Conservation (phyloP, 768 basidiomycete genomes). For the Amanita thiersii region DNA sequence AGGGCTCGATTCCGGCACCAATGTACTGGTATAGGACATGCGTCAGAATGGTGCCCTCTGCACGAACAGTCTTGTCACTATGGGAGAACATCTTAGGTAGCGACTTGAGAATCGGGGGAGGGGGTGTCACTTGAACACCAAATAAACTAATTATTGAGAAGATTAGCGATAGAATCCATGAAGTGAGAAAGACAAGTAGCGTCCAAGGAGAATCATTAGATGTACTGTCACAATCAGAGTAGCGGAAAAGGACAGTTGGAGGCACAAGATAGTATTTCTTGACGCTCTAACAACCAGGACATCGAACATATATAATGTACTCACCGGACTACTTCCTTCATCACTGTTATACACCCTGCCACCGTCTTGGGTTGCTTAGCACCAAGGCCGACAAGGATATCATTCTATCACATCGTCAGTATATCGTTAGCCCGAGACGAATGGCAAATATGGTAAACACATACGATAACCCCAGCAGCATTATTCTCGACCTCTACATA, state of each 20-base stretch:
- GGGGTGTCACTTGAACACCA: slow-evolving; percentile 66
- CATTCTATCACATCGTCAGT: slow-evolving; percentile 39
- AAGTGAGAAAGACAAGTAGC: not conserved
- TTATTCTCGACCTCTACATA: slow-evolving; percentile 93
- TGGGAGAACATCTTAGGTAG: slow-evolving; percentile 94
- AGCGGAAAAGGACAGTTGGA: not conserved
- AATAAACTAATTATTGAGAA: slow-evolving; percentile 46
- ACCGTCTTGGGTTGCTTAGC: slow-evolving; percentile 96
- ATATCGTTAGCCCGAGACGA: no score
- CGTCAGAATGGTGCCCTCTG: slow-evolving; percentile 77
- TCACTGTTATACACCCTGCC: slow-evolving; percentile 62
- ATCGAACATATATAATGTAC: no score
- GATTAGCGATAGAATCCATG: not conserved
- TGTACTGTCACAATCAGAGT: slow-evolving; percentile 9
- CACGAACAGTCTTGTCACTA: slow-evolving; percentile 90
- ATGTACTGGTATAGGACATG: slow-evolving; percentile 81
- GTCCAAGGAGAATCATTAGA: no score
- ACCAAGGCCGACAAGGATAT: slow-evolving; percentile 75
- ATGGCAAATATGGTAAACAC: slow-evolving; percentile 26
- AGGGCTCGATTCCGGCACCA: slow-evolving; percentile 75
- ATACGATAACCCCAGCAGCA: slow-evolving; percentile 80
- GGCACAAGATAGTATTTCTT: no score
- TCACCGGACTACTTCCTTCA: slow-evolving; percentile 84
- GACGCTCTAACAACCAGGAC: no score
- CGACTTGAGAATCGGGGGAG: slow-evolving; percentile 75